Evolutionary conservation across 2,329 filamentous ascomycete species (phyloP), one percentile per base, ranked within the genome.

Genomic region (Purpureocillium takamizusanense): DNA sequence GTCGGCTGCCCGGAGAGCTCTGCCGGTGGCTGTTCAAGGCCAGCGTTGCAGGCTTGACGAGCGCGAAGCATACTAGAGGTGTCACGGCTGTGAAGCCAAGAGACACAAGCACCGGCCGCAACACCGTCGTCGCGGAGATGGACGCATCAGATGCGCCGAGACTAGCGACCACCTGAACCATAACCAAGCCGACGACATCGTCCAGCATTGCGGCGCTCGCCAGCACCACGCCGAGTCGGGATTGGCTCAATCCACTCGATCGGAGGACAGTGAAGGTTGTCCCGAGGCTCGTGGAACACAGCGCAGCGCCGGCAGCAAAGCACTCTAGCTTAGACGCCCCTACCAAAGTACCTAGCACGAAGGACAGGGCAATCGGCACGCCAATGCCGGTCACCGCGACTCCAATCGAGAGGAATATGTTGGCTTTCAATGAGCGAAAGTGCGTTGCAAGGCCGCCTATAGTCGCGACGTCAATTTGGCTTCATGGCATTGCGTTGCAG

Each of bases 191-290:
- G 2, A 85, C 72, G 0, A 90, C 79, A 59, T 92, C 85, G 52
- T 92, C 86, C 61, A 92, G 75, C 75, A 92, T 85, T 0, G 85
- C 86, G 1, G 83, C 84, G 42, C 75, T 80, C 3, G 76, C 75
- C 1, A 88, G 66, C 0, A 92, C 74, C 60, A 77, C 40, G 62
- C 86, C 70, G 5, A 74, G 52, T 7, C 69, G 60, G 2, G 67
- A 67, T 1, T 55, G 46, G 2, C 53, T 54, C 4, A 70, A 57
- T 0, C 67, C 67, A 16, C 65, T 68, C 1, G 62, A 54, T 11
- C 60, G 52, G 0, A 73, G 57, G 4, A 74, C 62, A 3, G 76
- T 78, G 8, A 85, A 81, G 1, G 70, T 74, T 0, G 83, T 89
- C 5, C 84, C 84, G 0, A 89, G 63, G 40, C 78, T 83, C 1